Evolutionary conservation across 2,329 filamentous ascomycete species (phyloP).

Genomic region (Pezicula radicicola): DNA sequence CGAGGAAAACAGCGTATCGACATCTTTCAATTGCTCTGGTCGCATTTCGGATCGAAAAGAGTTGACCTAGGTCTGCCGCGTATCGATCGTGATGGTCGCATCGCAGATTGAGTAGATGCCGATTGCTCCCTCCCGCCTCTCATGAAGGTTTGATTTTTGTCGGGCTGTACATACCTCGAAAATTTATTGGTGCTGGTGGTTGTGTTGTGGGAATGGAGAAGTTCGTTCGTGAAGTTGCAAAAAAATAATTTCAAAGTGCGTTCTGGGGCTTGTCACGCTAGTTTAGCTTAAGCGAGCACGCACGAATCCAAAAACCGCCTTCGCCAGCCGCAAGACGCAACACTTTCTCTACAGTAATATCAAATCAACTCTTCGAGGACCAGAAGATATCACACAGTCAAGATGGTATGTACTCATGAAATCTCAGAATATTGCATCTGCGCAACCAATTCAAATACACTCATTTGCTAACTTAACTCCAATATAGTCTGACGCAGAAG

Average conservation of each 20-base stretch:
- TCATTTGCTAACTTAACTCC: conserved; percentile 2
- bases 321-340: not conserved
- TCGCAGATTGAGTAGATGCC: conserved; percentile 30
- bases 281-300: not conserved
- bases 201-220: conserved; percentile 1
- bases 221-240: conserved; percentile 4
- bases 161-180: conserved; percentile 28
- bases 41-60: conserved; percentile 5
- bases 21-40: conserved; percentile 26
- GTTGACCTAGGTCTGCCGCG: not conserved
- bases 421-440: not conserved
- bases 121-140: conserved; percentile 52
- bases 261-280: not conserved
- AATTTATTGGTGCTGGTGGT: conserved; percentile 9
- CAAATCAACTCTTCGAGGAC: conserved; percentile 27
- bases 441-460: not conserved
- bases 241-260: conserved; percentile 1
- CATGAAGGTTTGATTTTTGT: conserved; percentile 26
- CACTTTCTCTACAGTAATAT: not conserved
- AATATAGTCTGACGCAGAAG: conserved; percentile 98
- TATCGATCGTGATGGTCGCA: conserved; percentile 3
- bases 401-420: conserved; percentile 18
- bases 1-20: conserved; percentile 63
- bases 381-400: conserved; percentile 23
- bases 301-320: not conserved